Percentiles rank a stretch among this genome's conserved stretches.
phyloP scores from a whole-genome alignment of 495 filamentous ascomycete genomes.

The Hypoxylon trugodes region DNA sequence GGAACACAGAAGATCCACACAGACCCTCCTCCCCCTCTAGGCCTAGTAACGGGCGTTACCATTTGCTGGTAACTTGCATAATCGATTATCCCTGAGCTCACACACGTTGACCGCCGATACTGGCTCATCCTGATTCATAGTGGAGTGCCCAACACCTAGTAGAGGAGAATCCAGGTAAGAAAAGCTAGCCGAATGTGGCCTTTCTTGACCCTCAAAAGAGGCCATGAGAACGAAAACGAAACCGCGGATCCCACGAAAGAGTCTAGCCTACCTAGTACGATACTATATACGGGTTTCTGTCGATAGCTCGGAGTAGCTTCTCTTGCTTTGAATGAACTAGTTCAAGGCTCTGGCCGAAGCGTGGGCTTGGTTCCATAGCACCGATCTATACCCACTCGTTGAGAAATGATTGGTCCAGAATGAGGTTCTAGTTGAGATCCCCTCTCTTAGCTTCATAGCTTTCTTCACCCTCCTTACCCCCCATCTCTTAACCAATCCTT shows the following conservation, averaged over 20 bases:
- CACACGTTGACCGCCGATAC: slow-evolving; percentile 45
- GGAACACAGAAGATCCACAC: slow-evolving; percentile 10
- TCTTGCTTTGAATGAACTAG: slow-evolving; percentile 8
- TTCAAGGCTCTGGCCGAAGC: slow-evolving; percentile 31
- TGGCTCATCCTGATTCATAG: slow-evolving; percentile 28
- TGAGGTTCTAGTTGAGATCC: slow-evolving; percentile 19
- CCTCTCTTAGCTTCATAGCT: slow-evolving; percentile 27
- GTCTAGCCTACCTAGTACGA: slow-evolving; percentile 5
- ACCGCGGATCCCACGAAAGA: slow-evolving; percentile 23
- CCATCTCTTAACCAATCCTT: slow-evolving; percentile 22
- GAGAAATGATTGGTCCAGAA: slow-evolving; percentile 22
- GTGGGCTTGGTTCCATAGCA: slow-evolving; percentile 33
- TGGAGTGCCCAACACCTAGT: slow-evolving; percentile 27
- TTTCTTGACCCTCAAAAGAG: slow-evolving; percentile 8
- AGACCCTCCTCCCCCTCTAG: not conserved
- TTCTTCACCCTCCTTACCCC: slow-evolving; percentile 20
- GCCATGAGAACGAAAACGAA: slow-evolving; percentile 22
- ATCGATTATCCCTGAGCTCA: slow-evolving; percentile 39
- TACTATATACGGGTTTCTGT: not conserved
- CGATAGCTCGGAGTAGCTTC: slow-evolving; percentile 20
- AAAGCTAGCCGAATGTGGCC: slow-evolving; percentile 12
- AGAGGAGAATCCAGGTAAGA: slow-evolving; percentile 13
- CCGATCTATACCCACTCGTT: slow-evolving; percentile 20
- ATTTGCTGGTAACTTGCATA: slow-evolving; percentile 34
- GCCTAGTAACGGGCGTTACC: slow-evolving; percentile 29